Conservation (phyloP, 805 yeast genomes). For the Trichomonascus vanleenenianus region DNA sequence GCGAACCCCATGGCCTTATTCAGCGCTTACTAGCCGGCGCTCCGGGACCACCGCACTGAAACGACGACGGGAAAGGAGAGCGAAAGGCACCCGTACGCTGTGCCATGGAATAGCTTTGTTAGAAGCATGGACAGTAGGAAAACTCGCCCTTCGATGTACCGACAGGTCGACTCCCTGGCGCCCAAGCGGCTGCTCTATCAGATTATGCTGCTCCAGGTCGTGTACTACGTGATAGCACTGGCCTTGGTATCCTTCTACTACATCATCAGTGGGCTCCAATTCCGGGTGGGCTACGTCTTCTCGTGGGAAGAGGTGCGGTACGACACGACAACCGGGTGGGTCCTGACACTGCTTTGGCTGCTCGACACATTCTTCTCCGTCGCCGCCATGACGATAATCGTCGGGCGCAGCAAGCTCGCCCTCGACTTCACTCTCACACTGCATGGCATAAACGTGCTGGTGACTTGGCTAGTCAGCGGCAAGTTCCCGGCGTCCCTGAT, state of each 20-base stretch:
- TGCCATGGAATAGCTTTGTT: neutral
- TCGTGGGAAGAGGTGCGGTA: slow-evolving; percentile 70
- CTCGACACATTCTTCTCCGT: slow-evolving; percentile 78
- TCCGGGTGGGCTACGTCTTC: slow-evolving; percentile 63
- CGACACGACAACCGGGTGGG: slow-evolving; percentile 74
- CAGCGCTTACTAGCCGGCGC: neutral
- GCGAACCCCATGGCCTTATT: neutral
- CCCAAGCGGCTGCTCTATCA: slow-evolving; percentile 59
- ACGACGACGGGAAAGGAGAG: no score
- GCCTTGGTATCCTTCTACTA: slow-evolving; percentile 59
- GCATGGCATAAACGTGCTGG: slow-evolving; percentile 67
- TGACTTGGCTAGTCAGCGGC: slow-evolving; percentile 58
- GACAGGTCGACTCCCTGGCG: slow-evolving; percentile 39
- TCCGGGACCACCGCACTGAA: neutral
- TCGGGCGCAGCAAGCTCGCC: slow-evolving; percentile 88
- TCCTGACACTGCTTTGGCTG: slow-evolving; percentile 70
- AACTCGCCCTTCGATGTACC: slow-evolving; percentile 10
- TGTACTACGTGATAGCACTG: slow-evolving; percentile 70
- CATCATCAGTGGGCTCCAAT: slow-evolving; percentile 60
- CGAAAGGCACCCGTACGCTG: neutral
- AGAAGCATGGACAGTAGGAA: slow-evolving; percentile 4
- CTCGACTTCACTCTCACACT: slow-evolving; percentile 96
- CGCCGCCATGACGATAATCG: slow-evolving; percentile 73
- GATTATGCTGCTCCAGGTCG: slow-evolving; percentile 66
- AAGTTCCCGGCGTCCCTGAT: slow-evolving; percentile 60